Base-by-base conservation (phyloP, 23 red algal species). In the Pyropia yezoensis region DNA sequence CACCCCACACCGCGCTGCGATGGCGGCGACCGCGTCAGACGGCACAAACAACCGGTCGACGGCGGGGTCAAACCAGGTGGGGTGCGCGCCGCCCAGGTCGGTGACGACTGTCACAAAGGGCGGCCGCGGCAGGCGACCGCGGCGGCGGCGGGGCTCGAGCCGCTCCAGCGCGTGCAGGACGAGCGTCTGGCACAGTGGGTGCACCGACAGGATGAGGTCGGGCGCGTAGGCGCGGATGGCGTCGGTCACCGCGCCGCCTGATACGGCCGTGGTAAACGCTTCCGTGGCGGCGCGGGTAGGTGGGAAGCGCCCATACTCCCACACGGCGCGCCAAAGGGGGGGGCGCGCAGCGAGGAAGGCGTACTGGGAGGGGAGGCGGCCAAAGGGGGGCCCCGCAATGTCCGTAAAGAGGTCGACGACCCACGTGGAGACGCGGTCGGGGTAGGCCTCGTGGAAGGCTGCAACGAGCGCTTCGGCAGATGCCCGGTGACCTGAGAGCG, bases 71-170 rank as follows among this genome's bases (percentile, higher is more conserved):
- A 96, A 89, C 92, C 92, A 96, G 18, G 87, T 89, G 11, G 92
- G 83, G 52, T 96, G 85, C 7, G 78, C 83, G 59, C 84, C 82
- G 54, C 92, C 92, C 6, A 96, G 73, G 54, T 96, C 92, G 8
- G 92, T 96, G 47, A 96, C 85, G 22, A 96, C 92, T 34, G 92
- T 96, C 29, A 89, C 92, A 45, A 75, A 96, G 0, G 84, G 78
- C n/a, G 61, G 52, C 6, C 54, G 59, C 47, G 75, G 83, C 6
- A 88, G 24, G 4, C 1, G 24, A 1, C 7, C 57, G 57, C 56
- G 30, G 22, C 54, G 29, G 8, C 71, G 54, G 8, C 75, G 58
- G 45, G 56, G 60, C 17, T 58, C 72, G 23, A 96, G 71, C 8
- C 56, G 28, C 53, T 54, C 51, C 26, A 96, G 61, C 26, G 85